Base-by-base conservation (phyloP, 176 grass and related monocot species). In the Cenchrus purpureus region DNA sequence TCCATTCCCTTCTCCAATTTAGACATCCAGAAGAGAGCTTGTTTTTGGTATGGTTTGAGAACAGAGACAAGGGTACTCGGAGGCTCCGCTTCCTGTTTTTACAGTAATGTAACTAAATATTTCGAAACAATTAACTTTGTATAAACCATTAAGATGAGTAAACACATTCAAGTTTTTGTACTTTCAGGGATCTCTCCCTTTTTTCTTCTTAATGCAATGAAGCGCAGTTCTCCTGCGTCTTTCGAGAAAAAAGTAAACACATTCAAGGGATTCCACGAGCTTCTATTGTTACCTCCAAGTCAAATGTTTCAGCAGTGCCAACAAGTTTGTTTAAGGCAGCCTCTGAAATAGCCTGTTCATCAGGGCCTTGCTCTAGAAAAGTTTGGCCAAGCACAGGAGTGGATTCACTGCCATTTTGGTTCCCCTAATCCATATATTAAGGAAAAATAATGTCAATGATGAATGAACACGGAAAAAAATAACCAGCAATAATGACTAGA, bases 11-110 rank as follows among this genome's bases (percentile, higher is more conserved):
- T 91, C 89, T 95, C 95, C 68, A 98, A 82, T 84, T 89, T 88
- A 48, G 92, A 93, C 95, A 98, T 98, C 92, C 95, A 95, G 71
- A 93, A 90, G 57, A 95, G 89, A 79, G 95, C 95, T 84, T 98
- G 89, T 57, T 95, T 98, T 73, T 98, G 91, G 77, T 98, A 98
- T 4, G 92, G 95, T 79, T 91, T 88, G 67, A 98, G 85, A 79
- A 90, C 83, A 51, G 81, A 93, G 15, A 88, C 76, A 71, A 98
- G 91, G 57, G 95, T 91, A 55, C 61, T 71, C 48, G 95, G 95
- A 4, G 88, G 87, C 55, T 95, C 80, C 74, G 89, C 92, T 98
- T 98, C 95, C 95, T 98, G 54, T 71, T 76, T 54, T 59, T 56
- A 20, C 4, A 59, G 34, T 44, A 59, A 22, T 40, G 11, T 61